phyloP scores from a whole-genome alignment of 2,329 filamentous ascomycete genomes.

The Nannizzia gypsea region DNA sequence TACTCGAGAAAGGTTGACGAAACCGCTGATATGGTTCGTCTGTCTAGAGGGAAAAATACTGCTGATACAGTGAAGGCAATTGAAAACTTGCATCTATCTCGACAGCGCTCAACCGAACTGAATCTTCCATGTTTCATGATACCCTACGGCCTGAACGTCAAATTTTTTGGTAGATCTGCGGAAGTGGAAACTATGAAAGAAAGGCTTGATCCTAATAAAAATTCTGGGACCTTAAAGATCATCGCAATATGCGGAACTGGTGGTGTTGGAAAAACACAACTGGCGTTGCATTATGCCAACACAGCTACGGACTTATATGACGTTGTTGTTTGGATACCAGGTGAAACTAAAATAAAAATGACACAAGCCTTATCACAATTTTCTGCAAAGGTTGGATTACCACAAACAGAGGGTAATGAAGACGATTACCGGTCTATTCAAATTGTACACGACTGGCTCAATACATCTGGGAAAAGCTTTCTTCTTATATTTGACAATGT shows the following conservation, averaged over 20 bases:
- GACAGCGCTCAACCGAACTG: background rate
- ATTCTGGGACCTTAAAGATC: background rate
- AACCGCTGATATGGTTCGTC: background rate
- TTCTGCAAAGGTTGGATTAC: background rate
- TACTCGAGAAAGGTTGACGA: background rate
- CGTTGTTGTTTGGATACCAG: background rate
- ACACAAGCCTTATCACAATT: background rate
- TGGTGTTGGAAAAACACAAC: too few relatives aligned
- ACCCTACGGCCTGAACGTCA: background rate
- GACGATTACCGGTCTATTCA: too few relatives aligned
- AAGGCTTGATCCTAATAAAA: background rate
- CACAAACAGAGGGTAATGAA: background rate
- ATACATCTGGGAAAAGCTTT: background rate
- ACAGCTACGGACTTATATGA: too few relatives aligned
- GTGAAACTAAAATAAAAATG: background rate
- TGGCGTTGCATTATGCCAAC: too few relatives aligned
- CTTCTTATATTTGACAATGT: background rate
- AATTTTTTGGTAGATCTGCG: background rate
- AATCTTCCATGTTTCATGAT: background rate
- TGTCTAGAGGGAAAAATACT: background rate
- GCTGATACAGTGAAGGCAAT: background rate
- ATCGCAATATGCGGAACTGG: background rate
- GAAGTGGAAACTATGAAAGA: background rate
- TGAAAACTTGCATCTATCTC: background rate
- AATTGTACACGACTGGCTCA: background rate